Evolutionary conservation across 176 grass and related monocot genomes (phyloP), one percentile per base, ranked within the genome.

Genomic region (Oryza brachyantha): DNA sequence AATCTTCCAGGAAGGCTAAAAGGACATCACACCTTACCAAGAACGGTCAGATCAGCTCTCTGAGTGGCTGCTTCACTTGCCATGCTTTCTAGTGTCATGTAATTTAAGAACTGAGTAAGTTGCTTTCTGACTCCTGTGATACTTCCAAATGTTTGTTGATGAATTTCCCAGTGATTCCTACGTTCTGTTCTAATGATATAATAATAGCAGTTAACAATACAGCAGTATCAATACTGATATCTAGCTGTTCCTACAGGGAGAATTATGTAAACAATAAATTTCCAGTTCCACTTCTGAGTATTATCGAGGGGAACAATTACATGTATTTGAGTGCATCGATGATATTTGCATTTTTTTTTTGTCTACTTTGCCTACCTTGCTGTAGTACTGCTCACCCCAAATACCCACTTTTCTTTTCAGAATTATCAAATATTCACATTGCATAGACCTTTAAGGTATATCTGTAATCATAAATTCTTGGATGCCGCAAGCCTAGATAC

Each of bases 11-110:
- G 67, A 87, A 78, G 43, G 29, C 67, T 39, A 93, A 93, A 59
- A 90, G 58, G 81, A 83, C 58, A 50, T 41, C 71, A 22, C 86
- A 79, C 16, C 46, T 77, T 63, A 71, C 36, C 35, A 97, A 87
- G 67, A 93, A 84, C 64, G 66, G 86, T 5, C 94, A 97, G 46
- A 97, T 90, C 9, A 74, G 75, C 91, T 97, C 94, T 22, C 63
- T 97, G 12, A 93, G 94, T 68, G 94, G 94, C 39, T 97, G 94
- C 79, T 97, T 97, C 79, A 91, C 91, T 31, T 97, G 94, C 71
- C 91, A 93, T 88, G 84, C 94, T 80, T 97, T 91, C 78, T 97
- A 89, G 73, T 74, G 73, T 61, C n/a, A 45, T 13, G 42, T 54
- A 63, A 39, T 70, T 78, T 19, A 13, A 60, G 10, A 72, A 21